Evolutionary conservation across 352 stramenopile genomes (phyloP).

Genomic region (Phytophthora pseudosyringae): DNA sequence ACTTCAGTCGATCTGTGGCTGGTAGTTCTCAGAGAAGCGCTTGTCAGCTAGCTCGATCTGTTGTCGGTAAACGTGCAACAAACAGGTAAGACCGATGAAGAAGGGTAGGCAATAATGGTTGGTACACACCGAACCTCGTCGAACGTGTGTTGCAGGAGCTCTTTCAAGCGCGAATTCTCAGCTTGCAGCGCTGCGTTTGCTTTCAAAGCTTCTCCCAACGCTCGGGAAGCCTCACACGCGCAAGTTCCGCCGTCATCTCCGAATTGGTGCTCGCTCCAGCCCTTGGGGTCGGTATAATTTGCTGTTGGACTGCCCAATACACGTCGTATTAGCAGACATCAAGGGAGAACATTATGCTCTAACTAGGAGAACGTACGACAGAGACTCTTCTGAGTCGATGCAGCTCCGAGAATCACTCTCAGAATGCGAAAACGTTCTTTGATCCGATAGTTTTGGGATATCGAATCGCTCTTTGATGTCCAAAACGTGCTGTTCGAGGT

Average conservation of each 20-base stretch:
- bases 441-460: conserved; percentile 9
- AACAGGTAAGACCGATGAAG: conserved; percentile 11
- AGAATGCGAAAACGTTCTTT: conserved; percentile 6
- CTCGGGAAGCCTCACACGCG: conserved; percentile 9
- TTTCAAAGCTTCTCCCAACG: conserved; percentile 18
- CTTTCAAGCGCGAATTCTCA: conserved; percentile 43
- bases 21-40: conserved; percentile 29
- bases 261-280: conserved; percentile 25
- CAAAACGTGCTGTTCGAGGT: conserved; percentile 2
- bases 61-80: background rate
- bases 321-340: background rate
- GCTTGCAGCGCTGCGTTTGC: conserved; percentile 36
- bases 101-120: background rate
- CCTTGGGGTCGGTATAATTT: background rate
- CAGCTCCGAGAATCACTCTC: conserved; percentile 1
- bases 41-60: conserved; percentile 35
- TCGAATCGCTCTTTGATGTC: background rate
- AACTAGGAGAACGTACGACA: conserved; percentile 22
- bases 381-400: conserved; percentile 1
- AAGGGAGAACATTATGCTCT: background rate
- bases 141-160: conserved; percentile 47
- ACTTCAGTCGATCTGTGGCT: conserved; percentile 15
- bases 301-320: background rate
- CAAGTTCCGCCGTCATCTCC: conserved; percentile 1
- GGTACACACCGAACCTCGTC: conserved; percentile 30